Evolutionary conservation across 1,284 basidiomycete species (phyloP), one percentile per base, ranked within the genome.

Genomic region (Mrakiaceae sp.): DNA sequence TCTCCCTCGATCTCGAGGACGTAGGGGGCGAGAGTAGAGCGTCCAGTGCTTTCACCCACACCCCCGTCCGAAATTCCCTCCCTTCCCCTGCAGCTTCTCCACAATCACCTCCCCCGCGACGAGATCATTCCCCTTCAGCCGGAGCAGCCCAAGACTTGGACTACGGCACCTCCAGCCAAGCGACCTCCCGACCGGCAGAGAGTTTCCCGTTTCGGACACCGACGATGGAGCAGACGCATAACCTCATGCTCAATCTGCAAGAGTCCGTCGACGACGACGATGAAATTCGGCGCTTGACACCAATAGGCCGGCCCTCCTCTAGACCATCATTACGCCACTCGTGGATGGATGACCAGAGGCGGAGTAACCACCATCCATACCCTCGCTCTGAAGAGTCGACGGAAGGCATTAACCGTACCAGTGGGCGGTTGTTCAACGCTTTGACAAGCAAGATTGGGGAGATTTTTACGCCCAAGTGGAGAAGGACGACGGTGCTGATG

Each of bases 381-480:
- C 48, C 48, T 9, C 48, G 9, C 48, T 49, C 48, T 14, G 14
- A 14, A 49, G 9, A 8, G 48, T 14, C 8, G 48, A 49, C 48
- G 48, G 48, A 49, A 49, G 48, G 14, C 27, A 27, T 27, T 27
- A 1, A 27, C 27, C 53, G 27, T 42, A 27, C 53, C 53, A 42
- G 39, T 42, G 53, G 11, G 39, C 53, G 39, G 3, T 16, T n/a
- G 14, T 39, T 5, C 16, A 4, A 1, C 52, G 54, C 39, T 4
- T 43, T 40, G 40, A 42, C 6, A 11, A 46, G 55, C 67, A 83
- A 90, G 48, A 79, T 96, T 51, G 78, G 77, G 68, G 83, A 88
- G 79, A 85, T 97, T 40, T 81, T 97, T 48, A 78, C 83, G 12
- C 86, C 87, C 0, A 83, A 90, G 72, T 96, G 93, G 91, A 74